Base-by-base conservation (phyloP, 73 alveolate genomes). In the Uronychia setigera region DNA sequence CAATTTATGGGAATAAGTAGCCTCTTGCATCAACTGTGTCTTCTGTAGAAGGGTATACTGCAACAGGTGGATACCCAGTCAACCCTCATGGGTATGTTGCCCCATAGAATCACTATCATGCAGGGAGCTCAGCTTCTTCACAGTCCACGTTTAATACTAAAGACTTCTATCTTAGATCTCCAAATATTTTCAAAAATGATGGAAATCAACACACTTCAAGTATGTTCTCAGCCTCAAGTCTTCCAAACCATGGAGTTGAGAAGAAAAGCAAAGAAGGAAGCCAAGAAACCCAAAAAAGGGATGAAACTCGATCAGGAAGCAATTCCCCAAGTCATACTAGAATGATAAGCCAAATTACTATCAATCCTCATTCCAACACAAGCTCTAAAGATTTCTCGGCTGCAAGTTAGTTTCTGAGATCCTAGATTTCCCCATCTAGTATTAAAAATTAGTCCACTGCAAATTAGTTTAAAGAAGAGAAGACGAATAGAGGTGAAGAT, bases 301-400 rank as follows among this genome's bases (percentile, higher is more conserved):
- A 67, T 11, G 32, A 81, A 25, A 81, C 58, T 60, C 60, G 88
- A 60, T 81, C 88, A 60, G 32, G 88, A 60, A 59, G 82, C 26
- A 81, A 81, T 31, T 81, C 88, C 26, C 88, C 88, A 28, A 79
- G 75, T 60, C 88, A 81, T 29, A 81, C 60, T 32, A 81, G 75
- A 31, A 81, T 80, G 27, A 60, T 81, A 1, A 59, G 82, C 76
- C 60, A 81, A 5, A n/a, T 81, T 29, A 81, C 60, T 31, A 28
- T 81, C 30, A 60, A 32, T 0, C 67, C 67, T 46, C 67, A 46
- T 19, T 81, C 88, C 60, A 76, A 59, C 26, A 30, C 46, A 32
- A 81, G 88, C 76, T 81, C 88, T 0, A 9, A 35, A 59, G 88
- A 81, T 29, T 60, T 81, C 31, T 59, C 88, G 26, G 29, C 75